Evolutionary conservation across 352 stramenopile species (phyloP).

Genomic region (Pythium chondricola): DNA sequence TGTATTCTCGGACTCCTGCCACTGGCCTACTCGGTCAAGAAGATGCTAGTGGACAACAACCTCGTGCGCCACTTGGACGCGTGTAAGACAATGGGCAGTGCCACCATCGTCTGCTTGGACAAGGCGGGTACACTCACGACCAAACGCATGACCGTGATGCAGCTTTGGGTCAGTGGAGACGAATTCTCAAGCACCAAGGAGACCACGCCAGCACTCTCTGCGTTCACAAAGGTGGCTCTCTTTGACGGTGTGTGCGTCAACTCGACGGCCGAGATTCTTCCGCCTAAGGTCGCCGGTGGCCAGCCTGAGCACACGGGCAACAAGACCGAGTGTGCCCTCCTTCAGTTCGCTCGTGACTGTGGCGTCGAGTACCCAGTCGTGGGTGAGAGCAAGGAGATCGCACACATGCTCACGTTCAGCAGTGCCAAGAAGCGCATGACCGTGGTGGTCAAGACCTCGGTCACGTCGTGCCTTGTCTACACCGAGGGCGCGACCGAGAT

Average conservation of each 20-base stretch:
- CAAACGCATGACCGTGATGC: constrained; percentile 96
- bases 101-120: constrained; percentile 96
- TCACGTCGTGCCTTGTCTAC: constrained; percentile 54
- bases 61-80: constrained; percentile 84
- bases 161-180: background rate
- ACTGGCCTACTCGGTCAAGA: constrained; percentile 93
- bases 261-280: constrained; percentile 27
- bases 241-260: constrained; percentile 60
- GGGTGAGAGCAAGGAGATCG: constrained; percentile 38
- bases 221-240: background rate
- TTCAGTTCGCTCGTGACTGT: constrained; percentile 67
- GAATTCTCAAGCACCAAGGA: background rate
- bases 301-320: constrained; percentile 76
- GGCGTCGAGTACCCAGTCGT: constrained; percentile 54
- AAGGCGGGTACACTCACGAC: constrained; percentile 98
- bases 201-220: background rate
- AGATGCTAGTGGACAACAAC: constrained; percentile 91
- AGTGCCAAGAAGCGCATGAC: constrained; percentile 84
- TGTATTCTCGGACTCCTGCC: no score
- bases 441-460: constrained; percentile 48
- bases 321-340: constrained; percentile 74
- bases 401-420: constrained; percentile 80
- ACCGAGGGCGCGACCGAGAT: constrained; percentile 28
- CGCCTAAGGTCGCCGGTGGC: constrained; percentile 35
- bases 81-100: constrained; percentile 92